These are phyloP conservation scores for Telfairia occidentalis DNA, from an alignment of 331 rosid genomes.

Conservation along the genomic window DNA sequence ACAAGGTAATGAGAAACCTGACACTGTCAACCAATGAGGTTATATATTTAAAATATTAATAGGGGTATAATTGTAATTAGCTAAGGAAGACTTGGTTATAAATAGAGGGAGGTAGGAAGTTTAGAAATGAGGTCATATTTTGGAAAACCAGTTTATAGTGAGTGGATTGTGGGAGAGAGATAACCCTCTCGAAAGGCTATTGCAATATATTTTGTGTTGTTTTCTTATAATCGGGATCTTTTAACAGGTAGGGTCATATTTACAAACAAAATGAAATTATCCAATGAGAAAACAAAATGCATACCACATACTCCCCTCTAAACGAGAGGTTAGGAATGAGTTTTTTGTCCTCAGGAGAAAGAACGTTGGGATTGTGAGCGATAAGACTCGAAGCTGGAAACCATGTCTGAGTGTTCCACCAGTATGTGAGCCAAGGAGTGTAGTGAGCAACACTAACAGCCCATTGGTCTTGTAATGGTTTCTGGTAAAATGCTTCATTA, in stretches of 20 bases:
- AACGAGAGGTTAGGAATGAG: constrained; percentile 4
- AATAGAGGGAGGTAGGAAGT: too few relatives aligned
- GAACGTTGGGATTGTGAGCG: constrained; percentile 19
- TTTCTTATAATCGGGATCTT: too few relatives aligned
- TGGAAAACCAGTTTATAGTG: too few relatives aligned
- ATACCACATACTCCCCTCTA: constrained; percentile 17
- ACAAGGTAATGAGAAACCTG: not conserved
- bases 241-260: too few relatives aligned
- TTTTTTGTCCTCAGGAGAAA: constrained; percentile 57
- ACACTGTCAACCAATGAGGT: too few relatives aligned
- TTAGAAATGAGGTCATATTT: too few relatives aligned
- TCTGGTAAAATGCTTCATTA: constrained; percentile 28
- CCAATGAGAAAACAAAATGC: not conserved
- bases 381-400: constrained; percentile 34
- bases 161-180: too few relatives aligned
- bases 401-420: constrained; percentile 92
- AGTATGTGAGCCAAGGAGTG: constrained; percentile 74
- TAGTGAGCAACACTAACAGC: constrained; percentile 55
- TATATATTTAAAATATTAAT: too few relatives aligned
- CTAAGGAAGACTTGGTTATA: too few relatives aligned
- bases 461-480: constrained; percentile 53
- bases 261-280: not conserved
- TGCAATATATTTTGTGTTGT: too few relatives aligned
- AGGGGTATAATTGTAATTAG: too few relatives aligned
- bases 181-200: too few relatives aligned